Conservation (phyloP, 129 eudicot genomes). For the Logfia minima region DNA sequence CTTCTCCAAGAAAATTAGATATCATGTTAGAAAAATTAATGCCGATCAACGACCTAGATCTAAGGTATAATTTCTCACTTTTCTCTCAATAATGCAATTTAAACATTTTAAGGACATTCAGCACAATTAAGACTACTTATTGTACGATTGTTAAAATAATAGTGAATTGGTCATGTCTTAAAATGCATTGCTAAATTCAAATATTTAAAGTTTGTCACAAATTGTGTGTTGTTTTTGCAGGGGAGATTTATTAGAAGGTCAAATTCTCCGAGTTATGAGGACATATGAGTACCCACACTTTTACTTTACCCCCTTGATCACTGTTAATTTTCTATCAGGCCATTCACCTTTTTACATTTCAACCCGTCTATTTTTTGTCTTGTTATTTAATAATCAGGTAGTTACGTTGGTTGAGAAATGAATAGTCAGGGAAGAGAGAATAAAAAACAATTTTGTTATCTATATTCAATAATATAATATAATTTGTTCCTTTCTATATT, state of each 20-base stretch:
- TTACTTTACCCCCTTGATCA: background rate
- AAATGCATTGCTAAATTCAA: background rate
- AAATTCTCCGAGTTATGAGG: conserved; percentile 43
- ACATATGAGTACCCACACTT: conserved; percentile 14
- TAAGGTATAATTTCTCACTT: conserved; percentile 50
- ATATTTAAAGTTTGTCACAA: background rate
- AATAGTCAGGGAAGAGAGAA: conserved; percentile 15
- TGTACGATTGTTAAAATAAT: background rate
- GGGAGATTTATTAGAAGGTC: conserved; percentile 67
- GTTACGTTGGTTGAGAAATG: conserved; percentile 9
- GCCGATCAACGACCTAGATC: conserved; percentile 80
- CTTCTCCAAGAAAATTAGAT: conserved; percentile 75
- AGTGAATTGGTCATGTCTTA: background rate
- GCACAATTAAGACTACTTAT: too few relatives aligned
- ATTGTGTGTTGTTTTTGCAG: conserved; percentile 35
- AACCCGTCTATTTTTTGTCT: background rate
- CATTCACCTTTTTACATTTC: background rate
- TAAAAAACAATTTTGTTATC: conserved; percentile 21
- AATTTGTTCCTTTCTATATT: background rate
- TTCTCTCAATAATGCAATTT: too few relatives aligned
- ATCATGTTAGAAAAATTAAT: conserved; percentile 74
- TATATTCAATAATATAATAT: background rate
- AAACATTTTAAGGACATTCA: too few relatives aligned
- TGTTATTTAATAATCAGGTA: background rate
- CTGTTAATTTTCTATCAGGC: background rate